These are phyloP conservation scores for Priceomyces haplophilus DNA, from an alignment of 805 yeast species.

Conservation along the genomic window DNA sequence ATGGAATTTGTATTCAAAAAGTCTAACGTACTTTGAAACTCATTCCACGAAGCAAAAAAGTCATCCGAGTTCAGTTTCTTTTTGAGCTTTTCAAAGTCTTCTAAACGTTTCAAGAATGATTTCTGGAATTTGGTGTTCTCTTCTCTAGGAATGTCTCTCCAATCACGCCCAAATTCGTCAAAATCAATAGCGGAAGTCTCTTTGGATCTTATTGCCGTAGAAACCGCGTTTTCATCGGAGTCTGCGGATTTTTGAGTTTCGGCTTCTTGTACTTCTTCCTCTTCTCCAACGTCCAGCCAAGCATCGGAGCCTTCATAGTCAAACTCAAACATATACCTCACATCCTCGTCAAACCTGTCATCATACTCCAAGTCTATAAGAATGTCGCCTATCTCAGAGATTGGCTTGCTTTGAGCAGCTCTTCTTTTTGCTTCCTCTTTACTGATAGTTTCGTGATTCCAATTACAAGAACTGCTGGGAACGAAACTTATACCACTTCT, in stretches of 20 bases:
- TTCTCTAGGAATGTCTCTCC: slow-evolving; percentile 71
- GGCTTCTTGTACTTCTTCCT: slow-evolving; percentile 4
- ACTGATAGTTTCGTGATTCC: slow-evolving; percentile 4
- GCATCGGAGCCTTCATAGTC: slow-evolving; percentile 40
- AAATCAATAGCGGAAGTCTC: slow-evolving; percentile 37
- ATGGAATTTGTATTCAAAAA: slow-evolving; percentile 23
- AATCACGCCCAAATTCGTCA: slow-evolving; percentile 62
- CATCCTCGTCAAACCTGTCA: slow-evolving; percentile 69
- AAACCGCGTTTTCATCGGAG: neutral
- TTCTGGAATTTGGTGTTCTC: slow-evolving; percentile 36
- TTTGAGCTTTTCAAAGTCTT: slow-evolving; percentile 14
- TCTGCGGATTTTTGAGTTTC: slow-evolving; percentile 10
- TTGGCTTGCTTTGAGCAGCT: slow-evolving; percentile 17
- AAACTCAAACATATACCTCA: slow-evolving; percentile 56
- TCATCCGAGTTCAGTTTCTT: slow-evolving; percentile 23
- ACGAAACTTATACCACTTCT: slow-evolving; percentile 22
- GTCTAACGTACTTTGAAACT: slow-evolving; percentile 21
- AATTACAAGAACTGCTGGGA: slow-evolving; percentile 1
- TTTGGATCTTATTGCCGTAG: slow-evolving; percentile 18
- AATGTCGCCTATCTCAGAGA: slow-evolving; percentile 49
- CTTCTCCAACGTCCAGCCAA: slow-evolving; percentile 16
- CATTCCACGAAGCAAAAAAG: slow-evolving; percentile 26
- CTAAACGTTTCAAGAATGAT: slow-evolving; percentile 17
- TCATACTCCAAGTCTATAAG: slow-evolving; percentile 54
- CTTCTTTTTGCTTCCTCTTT: slow-evolving; percentile 17